Evolutionary conservation across 2,329 filamentous ascomycete species (phyloP).

Genomic region (Penicillium sp.): DNA sequence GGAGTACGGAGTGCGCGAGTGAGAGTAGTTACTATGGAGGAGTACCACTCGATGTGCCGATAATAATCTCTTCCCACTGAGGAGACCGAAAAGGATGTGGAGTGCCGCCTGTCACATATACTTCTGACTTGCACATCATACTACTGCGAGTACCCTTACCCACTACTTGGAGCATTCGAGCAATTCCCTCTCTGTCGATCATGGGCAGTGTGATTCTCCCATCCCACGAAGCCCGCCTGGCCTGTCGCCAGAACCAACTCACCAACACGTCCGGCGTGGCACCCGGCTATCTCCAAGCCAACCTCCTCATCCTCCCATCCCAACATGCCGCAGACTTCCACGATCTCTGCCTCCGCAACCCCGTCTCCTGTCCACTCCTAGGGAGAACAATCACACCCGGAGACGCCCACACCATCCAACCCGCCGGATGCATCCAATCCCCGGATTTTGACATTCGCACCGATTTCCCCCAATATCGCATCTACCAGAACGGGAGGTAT

Average conservation of each 20-base stretch:
- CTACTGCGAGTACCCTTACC: too few relatives aligned
- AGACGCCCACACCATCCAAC: constrained; percentile 24
- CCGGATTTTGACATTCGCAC: constrained; percentile 57
- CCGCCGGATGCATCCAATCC: constrained; percentile 25
- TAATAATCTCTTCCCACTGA: background rate
- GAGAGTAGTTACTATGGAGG: background rate
- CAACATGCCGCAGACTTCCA: constrained; percentile 61
- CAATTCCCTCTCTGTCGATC: background rate
- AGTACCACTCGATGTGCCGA: background rate
- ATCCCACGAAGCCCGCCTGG: constrained; percentile 47
- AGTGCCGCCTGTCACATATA: background rate
- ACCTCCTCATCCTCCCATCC: constrained; percentile 62
- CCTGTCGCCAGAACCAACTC: constrained; percentile 45
- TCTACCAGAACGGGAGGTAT: constrained; percentile 56
- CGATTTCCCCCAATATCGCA: constrained; percentile 61
- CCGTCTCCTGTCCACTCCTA: constrained; percentile 64
- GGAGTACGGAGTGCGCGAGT: background rate
- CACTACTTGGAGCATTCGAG: too few relatives aligned
- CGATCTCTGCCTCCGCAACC: constrained; percentile 61
- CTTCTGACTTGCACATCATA: background rate
- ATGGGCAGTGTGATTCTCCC: constrained; percentile 24
- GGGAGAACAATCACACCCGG: constrained; percentile 50
- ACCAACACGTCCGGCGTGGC: constrained; percentile 58
- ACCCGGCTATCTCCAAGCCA: constrained; percentile 61
- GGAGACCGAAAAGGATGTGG: too few relatives aligned